Percentiles rank a stretch among this genome's conserved stretches.
Conservation (phyloP, 306 rosid species). For the Prosopis cineraria region DNA sequence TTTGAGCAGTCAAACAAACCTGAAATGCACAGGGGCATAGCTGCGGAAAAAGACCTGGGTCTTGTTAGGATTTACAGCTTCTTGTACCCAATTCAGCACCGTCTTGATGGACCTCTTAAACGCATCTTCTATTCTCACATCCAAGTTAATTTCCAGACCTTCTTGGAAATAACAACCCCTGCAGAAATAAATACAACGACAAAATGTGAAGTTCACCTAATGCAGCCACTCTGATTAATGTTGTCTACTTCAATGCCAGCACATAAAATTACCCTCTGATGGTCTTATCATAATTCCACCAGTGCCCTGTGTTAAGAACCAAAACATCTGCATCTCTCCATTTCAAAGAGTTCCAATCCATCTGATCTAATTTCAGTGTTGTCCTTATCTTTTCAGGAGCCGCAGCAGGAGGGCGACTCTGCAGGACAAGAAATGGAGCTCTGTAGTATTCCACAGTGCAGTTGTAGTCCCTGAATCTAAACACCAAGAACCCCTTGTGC, state of each 20-base stretch:
- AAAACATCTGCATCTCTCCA: constrained; percentile 85
- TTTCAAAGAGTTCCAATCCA: constrained; percentile 80
- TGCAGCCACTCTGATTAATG: background rate
- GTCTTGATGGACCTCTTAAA: constrained; percentile 66
- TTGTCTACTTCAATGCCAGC: background rate
- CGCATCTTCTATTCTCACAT: constrained; percentile 72
- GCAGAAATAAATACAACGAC: constrained; percentile 25
- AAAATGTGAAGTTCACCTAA: background rate
- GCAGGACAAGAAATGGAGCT: constrained; percentile 82
- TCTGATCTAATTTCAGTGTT: constrained; percentile 69
- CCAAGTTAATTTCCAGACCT: constrained; percentile 64
- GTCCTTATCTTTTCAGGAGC: constrained; percentile 50
- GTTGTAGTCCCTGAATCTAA: constrained; percentile 71
- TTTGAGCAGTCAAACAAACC: constrained; percentile 44
- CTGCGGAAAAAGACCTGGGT: constrained; percentile 78
- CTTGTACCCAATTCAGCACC: constrained; percentile 65
- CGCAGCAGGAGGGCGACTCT: constrained; percentile 75
- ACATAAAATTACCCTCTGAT: constrained; percentile 68
- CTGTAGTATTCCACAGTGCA: constrained; percentile 83
- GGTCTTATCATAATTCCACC: constrained; percentile 96
- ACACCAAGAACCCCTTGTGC: constrained; percentile 91
- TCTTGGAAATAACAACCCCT: constrained; percentile 93
- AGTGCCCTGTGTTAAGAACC: constrained; percentile 89
- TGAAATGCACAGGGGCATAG: constrained; percentile 86
- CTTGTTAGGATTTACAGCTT: constrained; percentile 50